Base-by-base conservation (phyloP, 257 asterid genomes). In the Primulina eburnea region DNA sequence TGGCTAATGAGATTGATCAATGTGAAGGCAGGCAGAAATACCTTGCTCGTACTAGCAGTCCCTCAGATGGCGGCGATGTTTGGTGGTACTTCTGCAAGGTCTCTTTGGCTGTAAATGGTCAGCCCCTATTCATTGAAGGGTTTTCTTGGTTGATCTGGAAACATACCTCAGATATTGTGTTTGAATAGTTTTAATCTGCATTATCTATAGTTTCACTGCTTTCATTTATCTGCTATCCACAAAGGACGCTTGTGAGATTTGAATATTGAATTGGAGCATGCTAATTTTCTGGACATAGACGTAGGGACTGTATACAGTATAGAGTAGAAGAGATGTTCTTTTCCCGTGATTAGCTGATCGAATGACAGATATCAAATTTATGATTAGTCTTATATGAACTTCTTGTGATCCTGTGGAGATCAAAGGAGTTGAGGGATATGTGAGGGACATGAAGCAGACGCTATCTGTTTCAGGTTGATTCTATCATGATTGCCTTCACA, bases 71-170 rank as follows among this genome's bases (percentile, higher is more conserved):
- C 5, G 92, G 96, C 37, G 97, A 94, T 76, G 87, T 85, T 55
- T 82, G 96, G 64, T 94, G 99, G 99, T 94, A 89, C 85, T 94
- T 94, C 79, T 91, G 90, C 86, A 89, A 85, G 88, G 77, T 81
- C 28, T 86, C 97, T 66, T 77, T 94, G 78, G 87, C 83, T n/a
- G 78, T 65, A 62, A 88, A 86, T 76, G 97, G 99, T 94, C 21
- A 75, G 95, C 79, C 55, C 65, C 58, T 65, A 21, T 43, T 43
- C n/a, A 43, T 43, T 43, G 55, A 14, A 35, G 40, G 32, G 11
- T n/a, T 57, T 57, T 69, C 17, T 43, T 14, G n/a, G 6, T 43
- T 43, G 12, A 43, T 43, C 18, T 12, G 55, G 55, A 43, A 43
- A 43, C 12, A 43, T 43, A 43, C 53, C 17, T 43, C 53, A 14